Conservation (phyloP, 441 rosid species). For the Adansonia gregorii region DNA sequence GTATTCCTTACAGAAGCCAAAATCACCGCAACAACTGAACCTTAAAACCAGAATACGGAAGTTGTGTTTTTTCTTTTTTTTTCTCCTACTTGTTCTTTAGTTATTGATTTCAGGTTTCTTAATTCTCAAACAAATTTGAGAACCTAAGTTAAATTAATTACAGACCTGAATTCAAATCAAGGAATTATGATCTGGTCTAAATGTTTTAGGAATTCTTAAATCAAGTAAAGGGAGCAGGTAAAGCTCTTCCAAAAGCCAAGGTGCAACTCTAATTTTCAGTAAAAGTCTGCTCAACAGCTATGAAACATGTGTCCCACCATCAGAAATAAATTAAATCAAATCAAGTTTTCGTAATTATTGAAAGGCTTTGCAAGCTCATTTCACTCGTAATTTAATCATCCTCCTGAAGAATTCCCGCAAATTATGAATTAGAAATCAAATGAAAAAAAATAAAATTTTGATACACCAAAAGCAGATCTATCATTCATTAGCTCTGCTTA, state of each 20-base stretch:
- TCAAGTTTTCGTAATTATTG: conserved; percentile 2
- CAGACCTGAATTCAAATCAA: not conserved
- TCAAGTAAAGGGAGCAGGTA: not conserved
- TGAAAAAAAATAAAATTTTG: too few species aligned
- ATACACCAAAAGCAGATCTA: not conserved
- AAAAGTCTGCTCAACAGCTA: conserved; percentile 17
- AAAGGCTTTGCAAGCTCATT: conserved; percentile 8
- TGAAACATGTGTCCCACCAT: conserved; percentile 5
- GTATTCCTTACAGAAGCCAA: not conserved
- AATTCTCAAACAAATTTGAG: not conserved
- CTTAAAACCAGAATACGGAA: not conserved
- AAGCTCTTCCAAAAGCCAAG: not conserved
- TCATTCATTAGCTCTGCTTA: conserved; percentile 28
- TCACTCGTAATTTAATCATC: not conserved
- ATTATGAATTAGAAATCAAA: too few species aligned
- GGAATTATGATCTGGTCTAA: not conserved
- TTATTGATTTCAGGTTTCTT: not conserved
- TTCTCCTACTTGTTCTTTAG: not conserved
- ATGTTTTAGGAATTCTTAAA: not conserved
- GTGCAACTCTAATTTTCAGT: conserved; percentile 9
- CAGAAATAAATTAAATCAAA: not conserved
- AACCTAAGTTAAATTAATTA: too few species aligned
- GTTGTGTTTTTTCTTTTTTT: not conserved
- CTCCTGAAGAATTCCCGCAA: not conserved
- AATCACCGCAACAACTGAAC: not conserved